Conservation (phyloP, 192 early-diverging fungal species). For the Spizellomyces sp. region DNA sequence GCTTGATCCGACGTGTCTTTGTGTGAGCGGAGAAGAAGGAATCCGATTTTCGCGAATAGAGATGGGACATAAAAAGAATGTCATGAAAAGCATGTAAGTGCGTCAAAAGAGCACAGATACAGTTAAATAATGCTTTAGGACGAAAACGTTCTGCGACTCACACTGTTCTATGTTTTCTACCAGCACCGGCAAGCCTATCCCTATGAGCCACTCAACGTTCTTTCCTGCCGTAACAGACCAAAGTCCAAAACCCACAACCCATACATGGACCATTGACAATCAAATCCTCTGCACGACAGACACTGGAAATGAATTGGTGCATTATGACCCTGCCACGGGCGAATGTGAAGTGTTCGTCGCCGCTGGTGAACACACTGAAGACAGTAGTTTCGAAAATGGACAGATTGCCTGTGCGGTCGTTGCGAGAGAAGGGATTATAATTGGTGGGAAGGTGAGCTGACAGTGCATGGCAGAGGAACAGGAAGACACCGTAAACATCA, state of each 20-base stretch:
- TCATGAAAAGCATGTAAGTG: constrained; percentile 42
- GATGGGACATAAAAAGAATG: constrained; percentile 43
- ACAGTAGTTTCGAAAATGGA: constrained; percentile 16
- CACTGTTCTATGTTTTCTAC: background rate
- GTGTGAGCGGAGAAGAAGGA: constrained; percentile 39
- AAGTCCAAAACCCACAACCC: constrained; percentile 4
- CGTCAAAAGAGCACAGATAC: too few relatives aligned
- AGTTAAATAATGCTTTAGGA: too few relatives aligned
- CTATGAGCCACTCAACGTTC: background rate
- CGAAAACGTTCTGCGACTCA: background rate
- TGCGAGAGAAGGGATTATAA: constrained; percentile 33
- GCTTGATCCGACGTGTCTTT: constrained; percentile 43
- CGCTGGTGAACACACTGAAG: constrained; percentile 18
- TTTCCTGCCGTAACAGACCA: background rate
- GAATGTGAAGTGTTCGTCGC: constrained; percentile 26
- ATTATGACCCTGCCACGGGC: constrained; percentile 38
- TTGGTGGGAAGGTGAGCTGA: constrained; percentile 47
- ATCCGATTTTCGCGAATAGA: constrained; percentile 55
- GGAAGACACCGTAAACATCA: background rate
- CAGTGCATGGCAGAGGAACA: background rate
- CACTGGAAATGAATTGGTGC: constrained; percentile 30
- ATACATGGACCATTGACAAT: constrained; percentile 29
- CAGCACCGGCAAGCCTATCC: background rate
- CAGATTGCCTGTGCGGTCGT: constrained; percentile 33
- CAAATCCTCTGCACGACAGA: constrained; percentile 25